Conservation (phyloP, 2,329 filamentous ascomycete species). For the Colletotrichum sp. region DNA sequence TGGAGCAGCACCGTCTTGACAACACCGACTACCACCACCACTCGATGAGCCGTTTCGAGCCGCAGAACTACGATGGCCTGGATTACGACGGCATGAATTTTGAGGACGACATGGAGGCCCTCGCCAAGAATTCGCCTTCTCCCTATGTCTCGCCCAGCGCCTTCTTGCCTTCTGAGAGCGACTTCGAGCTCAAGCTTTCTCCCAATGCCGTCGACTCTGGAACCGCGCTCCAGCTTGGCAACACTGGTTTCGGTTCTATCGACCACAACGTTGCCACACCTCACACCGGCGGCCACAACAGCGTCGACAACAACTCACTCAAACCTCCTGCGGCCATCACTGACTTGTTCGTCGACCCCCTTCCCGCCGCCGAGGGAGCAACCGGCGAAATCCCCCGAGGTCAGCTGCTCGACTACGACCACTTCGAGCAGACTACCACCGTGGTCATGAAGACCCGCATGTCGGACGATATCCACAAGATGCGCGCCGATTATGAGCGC, state of each 20-base stretch:
- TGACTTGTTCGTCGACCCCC: neutral
- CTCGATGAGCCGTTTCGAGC: neutral
- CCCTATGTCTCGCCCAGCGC: neutral
- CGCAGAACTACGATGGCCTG: neutral
- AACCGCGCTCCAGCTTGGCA: neutral
- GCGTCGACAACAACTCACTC: neutral
- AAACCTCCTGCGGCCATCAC: neutral
- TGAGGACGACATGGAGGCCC: neutral
- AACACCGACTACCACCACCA: neutral
- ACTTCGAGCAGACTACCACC: neutral
- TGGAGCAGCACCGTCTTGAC: neutral
- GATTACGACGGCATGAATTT: neutral
- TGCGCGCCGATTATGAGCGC: neutral
- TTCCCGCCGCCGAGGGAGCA: neutral
- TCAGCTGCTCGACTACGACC: neutral
- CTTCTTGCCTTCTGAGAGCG: neutral
- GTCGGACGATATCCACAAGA: neutral
- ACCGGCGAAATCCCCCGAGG: neutral
- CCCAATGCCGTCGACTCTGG: neutral
- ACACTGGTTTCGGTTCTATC: neutral
- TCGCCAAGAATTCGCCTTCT: neutral
- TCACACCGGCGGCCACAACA: fast-evolving
- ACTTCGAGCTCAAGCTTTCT: neutral
- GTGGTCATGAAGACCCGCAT: neutral
- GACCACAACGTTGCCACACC: fast-evolving